Evolutionary conservation across 2,329 filamentous ascomycete species (phyloP), one percentile per base, ranked within the genome.

Genomic region (Fusarium tanahbumbuense): DNA sequence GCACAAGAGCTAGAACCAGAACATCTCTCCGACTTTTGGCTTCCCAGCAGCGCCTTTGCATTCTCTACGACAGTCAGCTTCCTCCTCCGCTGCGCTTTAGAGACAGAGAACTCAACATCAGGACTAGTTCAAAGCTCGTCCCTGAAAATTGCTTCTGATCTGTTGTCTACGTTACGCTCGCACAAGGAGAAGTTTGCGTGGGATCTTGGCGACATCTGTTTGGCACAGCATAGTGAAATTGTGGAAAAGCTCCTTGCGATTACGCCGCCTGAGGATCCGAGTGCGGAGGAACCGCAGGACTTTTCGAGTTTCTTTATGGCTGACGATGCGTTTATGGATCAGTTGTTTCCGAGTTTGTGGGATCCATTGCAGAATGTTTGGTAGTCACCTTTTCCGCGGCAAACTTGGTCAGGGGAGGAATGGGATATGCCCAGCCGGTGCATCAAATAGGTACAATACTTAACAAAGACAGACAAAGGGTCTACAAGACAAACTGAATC

Each of bases 141-240:
- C 0, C 74, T 86, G 12, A 75, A 76, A n/a, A 79, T 85, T 56
- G 83, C 84, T 1, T 77, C 75, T 8, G 80, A 82, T 22, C 76
- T 86, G 13, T 74, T 86, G 5, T 64, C 68, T 5, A 74, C 79
- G 3, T 75, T 87, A 16, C 78, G 77, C 15, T 64, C 68, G 0
- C 83, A 85, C 46, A 80, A 79, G 3, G 76, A 81, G 20, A 73
- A 77, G 8, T 76, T 75, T 45, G 76, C 71, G 0, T 87, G 86
- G 85, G 85, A 87, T 62, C 74, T 87, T 2, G 85, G 80, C 0
- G 84, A 87, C 49, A 79, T 84, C 7, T 87, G 85, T 62, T 73
- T 87, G 2, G 78, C 80, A 0, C 83, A 86, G 49, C 83, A 85
- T 64, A 75, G 78, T 8, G 83, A 85, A 13, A 73, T 86, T 15